phyloP scores from a whole-genome alignment of 345 rosid species.

The Eucalyptus caleyi region DNA sequence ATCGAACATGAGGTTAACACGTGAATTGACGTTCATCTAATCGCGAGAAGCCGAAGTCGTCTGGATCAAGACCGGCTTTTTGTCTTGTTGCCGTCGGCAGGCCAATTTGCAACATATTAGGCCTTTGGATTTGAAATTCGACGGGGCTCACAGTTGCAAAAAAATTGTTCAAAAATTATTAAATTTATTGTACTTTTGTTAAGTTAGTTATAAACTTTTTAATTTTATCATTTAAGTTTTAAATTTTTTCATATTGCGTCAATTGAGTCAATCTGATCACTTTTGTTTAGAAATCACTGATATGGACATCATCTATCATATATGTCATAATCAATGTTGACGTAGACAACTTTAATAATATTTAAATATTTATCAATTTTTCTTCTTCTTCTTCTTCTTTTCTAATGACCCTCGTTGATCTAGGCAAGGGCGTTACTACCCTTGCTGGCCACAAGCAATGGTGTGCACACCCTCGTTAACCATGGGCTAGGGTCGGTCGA shows the following conservation, averaged over 20 bases:
- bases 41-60: not conserved
- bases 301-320: no score
- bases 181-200: no score
- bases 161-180: no score
- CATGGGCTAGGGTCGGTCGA: accelerated
- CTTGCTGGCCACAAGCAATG: no score
- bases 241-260: accelerated
- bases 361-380: no score
- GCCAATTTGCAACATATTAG: not conserved
- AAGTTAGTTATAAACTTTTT: no score
- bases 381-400: accelerated
- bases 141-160: not conserved
- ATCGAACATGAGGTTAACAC: not conserved
- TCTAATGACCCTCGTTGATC: no score
- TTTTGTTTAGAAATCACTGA: no score
- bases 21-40: not conserved
- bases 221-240: accelerated
- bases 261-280: no score
- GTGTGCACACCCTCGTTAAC: no score
- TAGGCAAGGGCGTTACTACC: no score
- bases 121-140: not conserved
- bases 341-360: accelerated
- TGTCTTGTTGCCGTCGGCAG: not conserved
- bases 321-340: accelerated
- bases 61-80: not conserved